Evolutionary conservation across 176 grass and related monocot genomes (phyloP).

Genomic region (Typha latifolia): DNA sequence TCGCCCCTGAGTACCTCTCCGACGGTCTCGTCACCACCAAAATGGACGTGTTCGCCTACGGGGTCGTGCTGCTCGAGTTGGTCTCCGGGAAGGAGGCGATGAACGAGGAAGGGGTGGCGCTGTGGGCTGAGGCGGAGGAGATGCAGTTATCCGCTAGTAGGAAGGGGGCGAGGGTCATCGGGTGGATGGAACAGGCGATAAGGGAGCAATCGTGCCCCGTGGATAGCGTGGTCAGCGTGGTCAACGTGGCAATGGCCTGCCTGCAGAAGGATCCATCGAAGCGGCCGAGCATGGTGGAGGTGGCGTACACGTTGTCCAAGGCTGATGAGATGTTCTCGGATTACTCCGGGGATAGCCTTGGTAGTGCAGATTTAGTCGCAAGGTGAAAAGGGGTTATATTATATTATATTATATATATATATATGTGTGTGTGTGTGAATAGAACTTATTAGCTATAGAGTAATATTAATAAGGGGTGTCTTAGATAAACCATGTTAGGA

Average conservation of each 20-base stretch:
- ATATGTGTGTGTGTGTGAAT: too few relatives aligned
- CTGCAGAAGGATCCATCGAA: conserved; percentile 68
- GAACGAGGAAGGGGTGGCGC: conserved; percentile 33
- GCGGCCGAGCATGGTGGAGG: conserved; percentile 90
- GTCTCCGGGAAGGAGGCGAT: conserved; percentile 60
- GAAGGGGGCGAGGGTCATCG: conserved; percentile 35
- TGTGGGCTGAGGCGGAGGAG: conserved; percentile 66
- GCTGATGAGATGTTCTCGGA: conserved; percentile 67
- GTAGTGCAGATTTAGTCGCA: conserved; percentile 31
- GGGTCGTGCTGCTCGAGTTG: conserved; percentile 86
- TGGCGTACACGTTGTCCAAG: conserved; percentile 76
- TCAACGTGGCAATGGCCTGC: conserved; percentile 62
- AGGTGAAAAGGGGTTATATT: conserved; percentile 28
- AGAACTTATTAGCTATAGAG: too few relatives aligned
- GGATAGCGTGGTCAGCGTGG: conserved; percentile 53
- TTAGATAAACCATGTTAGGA: too few relatives aligned
- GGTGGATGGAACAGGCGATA: conserved; percentile 71
- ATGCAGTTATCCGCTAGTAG: conserved; percentile 30
- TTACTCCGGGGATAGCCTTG: conserved; percentile 57
- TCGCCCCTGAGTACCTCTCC: conserved; percentile 84
- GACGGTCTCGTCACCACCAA: conserved; percentile 92
- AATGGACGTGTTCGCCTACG: conserved; percentile 94
- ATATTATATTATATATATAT: too few relatives aligned
- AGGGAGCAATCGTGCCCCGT: conserved; percentile 55
- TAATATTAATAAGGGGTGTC: too few relatives aligned